A percentile compares a stretch with the other conserved stretches of the same genome.
Conservation (phyloP, 2,329 filamentous ascomycete genomes). For the Colletotrichum sp. region DNA sequence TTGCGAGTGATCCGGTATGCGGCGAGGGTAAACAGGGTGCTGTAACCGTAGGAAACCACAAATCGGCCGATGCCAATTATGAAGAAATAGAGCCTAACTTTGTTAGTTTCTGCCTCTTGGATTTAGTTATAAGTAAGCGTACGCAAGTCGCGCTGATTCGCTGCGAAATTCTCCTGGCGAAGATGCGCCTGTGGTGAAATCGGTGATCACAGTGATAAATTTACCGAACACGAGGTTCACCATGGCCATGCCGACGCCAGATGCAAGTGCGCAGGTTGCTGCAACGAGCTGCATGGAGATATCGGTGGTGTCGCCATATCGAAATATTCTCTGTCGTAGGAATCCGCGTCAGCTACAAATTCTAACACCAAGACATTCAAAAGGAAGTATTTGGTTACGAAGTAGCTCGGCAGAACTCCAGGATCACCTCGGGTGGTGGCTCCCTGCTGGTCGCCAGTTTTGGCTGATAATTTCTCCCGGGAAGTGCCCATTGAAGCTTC, state of each 20-base stretch:
- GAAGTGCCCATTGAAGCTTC: background rate
- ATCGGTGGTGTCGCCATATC: conserved; percentile 31
- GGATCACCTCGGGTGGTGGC: fast-evolving
- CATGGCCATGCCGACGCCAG: conserved; percentile 40
- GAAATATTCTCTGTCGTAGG: conserved; percentile 32
- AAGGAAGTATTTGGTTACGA: too few species aligned
- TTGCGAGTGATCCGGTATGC: conserved; percentile 56
- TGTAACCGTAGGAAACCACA: conserved; percentile 52
- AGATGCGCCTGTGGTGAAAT: conserved; percentile 32
- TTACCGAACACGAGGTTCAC: conserved; percentile 42
- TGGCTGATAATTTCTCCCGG: background rate
- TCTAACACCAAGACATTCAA: too few species aligned
- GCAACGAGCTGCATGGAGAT: conserved; percentile 31
- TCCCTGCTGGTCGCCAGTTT: too few species aligned
- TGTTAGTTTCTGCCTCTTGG: background rate
- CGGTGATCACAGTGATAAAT: conserved; percentile 39
- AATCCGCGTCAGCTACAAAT: background rate
- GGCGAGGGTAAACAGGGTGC: conserved; percentile 51
- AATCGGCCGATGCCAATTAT: conserved; percentile 63
- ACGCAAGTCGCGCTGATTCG: conserved; percentile 36
- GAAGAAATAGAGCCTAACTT: conserved; percentile 57
- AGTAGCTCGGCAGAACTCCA: too few species aligned
- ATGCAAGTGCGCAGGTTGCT: conserved; percentile 36
- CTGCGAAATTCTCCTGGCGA: conserved; percentile 30
- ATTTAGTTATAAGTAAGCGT: background rate